Conservation (phyloP, 2,329 filamentous ascomycete genomes). For the Verticillium isaacii region DNA sequence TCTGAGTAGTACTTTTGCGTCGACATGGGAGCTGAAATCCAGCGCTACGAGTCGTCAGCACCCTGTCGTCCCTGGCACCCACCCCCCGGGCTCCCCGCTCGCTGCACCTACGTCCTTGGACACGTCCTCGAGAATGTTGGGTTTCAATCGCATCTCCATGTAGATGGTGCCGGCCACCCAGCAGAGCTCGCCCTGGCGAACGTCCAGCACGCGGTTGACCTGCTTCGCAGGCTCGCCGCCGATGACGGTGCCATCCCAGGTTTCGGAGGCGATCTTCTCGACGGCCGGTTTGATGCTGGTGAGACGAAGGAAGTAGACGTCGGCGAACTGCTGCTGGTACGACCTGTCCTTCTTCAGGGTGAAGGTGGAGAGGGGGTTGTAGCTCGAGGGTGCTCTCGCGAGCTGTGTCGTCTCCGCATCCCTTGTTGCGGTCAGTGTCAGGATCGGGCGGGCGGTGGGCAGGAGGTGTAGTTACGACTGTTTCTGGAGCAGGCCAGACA, state of each 20-base stretch:
- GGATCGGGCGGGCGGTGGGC: background rate
- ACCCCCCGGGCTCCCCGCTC: background rate
- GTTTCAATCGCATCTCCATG: conserved; percentile 95
- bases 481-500: conserved; percentile 39
- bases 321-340: conserved; percentile 93
- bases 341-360: conserved; percentile 64
- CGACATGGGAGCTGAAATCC: conserved; percentile 77
- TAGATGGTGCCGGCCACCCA: conserved; percentile 95
- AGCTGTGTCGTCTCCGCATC: conserved; percentile 30
- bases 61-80: too few relatives aligned
- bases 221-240: conserved; percentile 69
- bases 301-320: conserved; percentile 94
- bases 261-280: conserved; percentile 65
- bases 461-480: conserved; percentile 36
- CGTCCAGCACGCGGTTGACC: conserved; percentile 88
- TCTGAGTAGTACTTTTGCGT: conserved; percentile 70
- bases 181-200: conserved; percentile 90
- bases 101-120: conserved; percentile 69
- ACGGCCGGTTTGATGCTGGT: conserved; percentile 82
- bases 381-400: conserved; percentile 50
- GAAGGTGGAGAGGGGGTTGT: conserved; percentile 74
- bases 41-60: conserved; percentile 53
- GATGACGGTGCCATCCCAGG: conserved; percentile 76
- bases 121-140: conserved; percentile 92
- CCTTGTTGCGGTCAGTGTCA: conserved; percentile 11